Conservation (phyloP, 169 alveolate genomes). For the Cytauxzoon felis region DNA sequence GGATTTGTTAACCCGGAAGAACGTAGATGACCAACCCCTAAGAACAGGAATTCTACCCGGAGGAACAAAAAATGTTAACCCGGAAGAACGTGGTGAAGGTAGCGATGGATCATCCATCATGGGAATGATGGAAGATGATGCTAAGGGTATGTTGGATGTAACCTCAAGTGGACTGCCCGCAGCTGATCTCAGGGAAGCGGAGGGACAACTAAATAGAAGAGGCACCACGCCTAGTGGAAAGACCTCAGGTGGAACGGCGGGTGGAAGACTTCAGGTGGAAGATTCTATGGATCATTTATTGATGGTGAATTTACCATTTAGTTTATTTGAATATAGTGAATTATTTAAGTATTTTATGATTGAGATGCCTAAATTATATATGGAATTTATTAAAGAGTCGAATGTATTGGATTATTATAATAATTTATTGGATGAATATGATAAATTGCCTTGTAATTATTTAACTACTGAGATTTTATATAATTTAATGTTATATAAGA, state of each 20-base stretch:
- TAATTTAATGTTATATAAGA: too few species aligned
- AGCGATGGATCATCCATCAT: too few species aligned
- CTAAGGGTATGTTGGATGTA: too few species aligned
- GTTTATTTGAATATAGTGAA: background rate
- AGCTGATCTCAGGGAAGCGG: background rate
- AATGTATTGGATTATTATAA: background rate
- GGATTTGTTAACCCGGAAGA: too few species aligned
- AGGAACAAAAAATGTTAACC: too few species aligned
- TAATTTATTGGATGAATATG: background rate
- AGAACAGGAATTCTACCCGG: too few species aligned
- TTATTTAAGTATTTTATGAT: slow-evolving; percentile 1
- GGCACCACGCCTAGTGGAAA: background rate
- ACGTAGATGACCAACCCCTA: too few species aligned
- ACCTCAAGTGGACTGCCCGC: slow-evolving; percentile 7
- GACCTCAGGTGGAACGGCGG: background rate
- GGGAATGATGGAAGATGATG: too few species aligned
- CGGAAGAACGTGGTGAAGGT: too few species aligned
- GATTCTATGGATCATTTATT: background rate
- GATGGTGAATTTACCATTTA: background rate
- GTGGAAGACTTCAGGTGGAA: background rate
- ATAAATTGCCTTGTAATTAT: background rate
- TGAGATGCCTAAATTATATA: slow-evolving; percentile 35
- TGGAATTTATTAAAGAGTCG: slow-evolving; percentile 42
- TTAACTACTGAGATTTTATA: too few species aligned
- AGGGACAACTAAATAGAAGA: background rate